These are phyloP conservation scores for Talaromyces atroroseus DNA, from an alignment of 2,329 filamentous ascomycete genomes.

Conservation along the genomic window DNA sequence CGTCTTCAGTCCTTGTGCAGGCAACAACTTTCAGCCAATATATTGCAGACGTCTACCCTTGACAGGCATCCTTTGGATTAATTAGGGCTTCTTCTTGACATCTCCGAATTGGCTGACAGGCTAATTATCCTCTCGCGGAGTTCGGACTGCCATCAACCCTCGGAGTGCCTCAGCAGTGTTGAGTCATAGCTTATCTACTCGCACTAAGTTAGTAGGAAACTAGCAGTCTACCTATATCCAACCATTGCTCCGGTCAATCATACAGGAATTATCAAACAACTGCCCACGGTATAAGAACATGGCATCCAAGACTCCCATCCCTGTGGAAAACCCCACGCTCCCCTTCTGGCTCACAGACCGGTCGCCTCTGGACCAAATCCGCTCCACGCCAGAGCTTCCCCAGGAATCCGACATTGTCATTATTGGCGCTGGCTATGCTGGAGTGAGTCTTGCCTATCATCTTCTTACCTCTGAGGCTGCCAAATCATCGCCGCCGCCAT, in stretches of 20 bases:
- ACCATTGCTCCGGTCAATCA: too few relatives aligned
- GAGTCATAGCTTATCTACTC: too few relatives aligned
- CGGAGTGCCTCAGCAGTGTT: too few relatives aligned
- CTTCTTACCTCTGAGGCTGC: constrained; percentile 21
- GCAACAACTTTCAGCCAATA: neutral
- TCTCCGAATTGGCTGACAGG: too few relatives aligned
- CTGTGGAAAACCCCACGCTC: constrained; percentile 12
- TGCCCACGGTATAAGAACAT: neutral
- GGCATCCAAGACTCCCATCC: neutral
- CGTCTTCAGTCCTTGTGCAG: neutral
- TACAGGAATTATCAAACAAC: neutral
- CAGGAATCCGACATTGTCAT: constrained; percentile 41
- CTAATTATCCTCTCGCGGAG: too few relatives aligned
- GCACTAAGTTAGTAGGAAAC: too few relatives aligned
- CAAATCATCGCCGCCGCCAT: neutral
- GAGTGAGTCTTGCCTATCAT: constrained; percentile 42
- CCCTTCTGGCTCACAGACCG: constrained; percentile 40
- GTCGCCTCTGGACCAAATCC: constrained; percentile 36
- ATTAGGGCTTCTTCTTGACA: too few relatives aligned
- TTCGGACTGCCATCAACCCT: too few relatives aligned
- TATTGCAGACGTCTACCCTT: too few relatives aligned
- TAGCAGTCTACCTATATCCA: too few relatives aligned
- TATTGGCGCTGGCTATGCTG: constrained; percentile 46
- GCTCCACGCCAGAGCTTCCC: constrained; percentile 37
- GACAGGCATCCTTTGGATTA: too few relatives aligned